phyloP scores from a whole-genome alignment of 129 eudicot species.

The Artemisia tridentata region DNA sequence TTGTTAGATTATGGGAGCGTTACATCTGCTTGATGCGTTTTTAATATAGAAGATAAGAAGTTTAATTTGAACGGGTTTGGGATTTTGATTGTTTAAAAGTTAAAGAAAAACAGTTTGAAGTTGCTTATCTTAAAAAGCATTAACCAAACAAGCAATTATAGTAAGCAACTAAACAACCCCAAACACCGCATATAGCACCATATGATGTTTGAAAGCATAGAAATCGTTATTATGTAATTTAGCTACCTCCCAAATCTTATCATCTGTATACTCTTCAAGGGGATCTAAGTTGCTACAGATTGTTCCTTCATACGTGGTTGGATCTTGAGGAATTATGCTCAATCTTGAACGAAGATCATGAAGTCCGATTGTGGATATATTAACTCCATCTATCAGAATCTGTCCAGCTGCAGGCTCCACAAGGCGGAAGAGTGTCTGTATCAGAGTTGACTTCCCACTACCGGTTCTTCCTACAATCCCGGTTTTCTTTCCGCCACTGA shows the following conservation, averaged over 20 bases:
- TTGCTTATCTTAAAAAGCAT: background rate
- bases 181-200: background rate
- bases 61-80: background rate
- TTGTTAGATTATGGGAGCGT: background rate
- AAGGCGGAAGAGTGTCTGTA: constrained; percentile 85
- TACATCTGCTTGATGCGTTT: too few species aligned
- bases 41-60: background rate
- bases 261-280: constrained; percentile 83
- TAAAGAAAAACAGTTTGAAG: background rate
- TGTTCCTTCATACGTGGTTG: constrained; percentile 97
- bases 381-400: constrained; percentile 64
- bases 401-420: constrained; percentile 79
- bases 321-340: constrained; percentile 95
- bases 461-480: constrained; percentile 96
- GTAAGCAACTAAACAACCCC: background rate
- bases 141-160: background rate
- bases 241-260: constrained; percentile 90
- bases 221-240: background rate
- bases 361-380: constrained; percentile 70
- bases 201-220: background rate
- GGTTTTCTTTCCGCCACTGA: constrained; percentile 72
- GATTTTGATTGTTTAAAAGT: too few species aligned
- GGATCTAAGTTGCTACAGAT: constrained; percentile 86
- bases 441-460: constrained; percentile 89
- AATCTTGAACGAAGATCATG: constrained; percentile 81